Evolutionary conservation across 768 basidiomycete genomes (phyloP), one percentile per base, ranked within the genome.

Genomic region (Phaffia australis): DNA sequence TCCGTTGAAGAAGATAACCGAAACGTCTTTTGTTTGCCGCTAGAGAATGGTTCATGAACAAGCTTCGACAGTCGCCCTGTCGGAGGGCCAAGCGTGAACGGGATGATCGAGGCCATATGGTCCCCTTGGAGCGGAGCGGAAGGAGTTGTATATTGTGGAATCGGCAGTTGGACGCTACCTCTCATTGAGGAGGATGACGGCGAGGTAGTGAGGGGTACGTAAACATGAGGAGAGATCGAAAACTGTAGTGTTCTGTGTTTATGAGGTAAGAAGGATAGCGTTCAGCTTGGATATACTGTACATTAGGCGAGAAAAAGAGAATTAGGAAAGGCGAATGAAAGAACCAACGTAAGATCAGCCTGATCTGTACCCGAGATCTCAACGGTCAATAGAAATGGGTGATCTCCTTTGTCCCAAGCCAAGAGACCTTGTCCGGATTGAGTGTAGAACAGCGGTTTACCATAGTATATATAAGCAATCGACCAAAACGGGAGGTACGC

Each of bases 51-150:
- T 16, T 42, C 16, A 9, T 23, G 7, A 3, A 25, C 19, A 29
- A n/a, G 23, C 1, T 32, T 63, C 52, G 61, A 63, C 15, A 64
- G 63, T 5, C 50, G 9, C 3, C 54, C 35, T 42, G 46, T 19
- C 29, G 63, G 63, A 25, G 63, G 63, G n/a, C 63, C 63, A n/a
- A 56, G 54, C 16, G 50, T 42, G 35, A 64, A 64, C 9, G 50
- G 63, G 49, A 56, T 23, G 11, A 56, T 42, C 15, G 23, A 18
- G 25, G 35, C 63, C 52, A 25, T 48, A 64, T 15, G 63, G 52
- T 11, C 32, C 63, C n/a, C 42, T 46, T 4, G 49, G 63, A 11
- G 35, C 54, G 23, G 35, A 42, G 6, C 11, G 11, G 35, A 42
- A 4, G 2, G n/a, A 56, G 46, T 64, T 64, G 63, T n/a, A 29